phyloP scores from a whole-genome alignment of 768 basidiomycete species.

The Omphalotus guepiniiformis region DNA sequence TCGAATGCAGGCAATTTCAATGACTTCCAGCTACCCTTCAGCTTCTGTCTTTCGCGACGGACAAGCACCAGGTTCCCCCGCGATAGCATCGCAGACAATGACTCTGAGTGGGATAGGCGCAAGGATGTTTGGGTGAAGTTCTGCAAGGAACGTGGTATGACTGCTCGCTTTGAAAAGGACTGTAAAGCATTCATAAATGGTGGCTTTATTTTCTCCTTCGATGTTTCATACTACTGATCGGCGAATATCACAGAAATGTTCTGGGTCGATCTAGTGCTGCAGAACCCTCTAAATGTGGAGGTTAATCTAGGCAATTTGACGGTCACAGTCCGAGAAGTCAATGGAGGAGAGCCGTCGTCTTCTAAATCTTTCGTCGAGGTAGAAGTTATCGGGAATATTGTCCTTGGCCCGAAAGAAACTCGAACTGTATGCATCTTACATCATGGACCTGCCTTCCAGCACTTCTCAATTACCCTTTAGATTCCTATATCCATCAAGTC shows the following conservation, averaged over 20 bases:
- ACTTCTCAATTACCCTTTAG: constrained; percentile 24
- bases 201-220: constrained; percentile 23
- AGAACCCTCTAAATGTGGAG: constrained; percentile 72
- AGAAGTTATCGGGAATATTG: constrained; percentile 57
- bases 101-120: constrained; percentile 54
- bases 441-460: neutral
- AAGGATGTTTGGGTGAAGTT: constrained; percentile 65
- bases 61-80: constrained; percentile 56
- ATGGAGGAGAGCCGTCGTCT: constrained; percentile 24
- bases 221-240: constrained; percentile 9
- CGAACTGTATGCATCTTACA: constrained; percentile 46
- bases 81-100: constrained; percentile 40
- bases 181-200: constrained; percentile 64
- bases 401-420: constrained; percentile 58
- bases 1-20: neutral
- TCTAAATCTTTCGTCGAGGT: constrained; percentile 44
- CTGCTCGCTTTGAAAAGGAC: constrained; percentile 47
- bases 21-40: constrained; percentile 59
- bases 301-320: constrained; percentile 64
- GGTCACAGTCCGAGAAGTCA: constrained; percentile 43
- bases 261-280: constrained; percentile 68
- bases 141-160: constrained; percentile 50
- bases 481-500: constrained; percentile 62
- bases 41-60: constrained; percentile 55
- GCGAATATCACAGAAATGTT: too few relatives aligned